Evolutionary conservation across 2,329 filamentous ascomycete genomes (phyloP), one percentile per base, ranked within the genome.

Genomic region (Metarhizium album): DNA sequence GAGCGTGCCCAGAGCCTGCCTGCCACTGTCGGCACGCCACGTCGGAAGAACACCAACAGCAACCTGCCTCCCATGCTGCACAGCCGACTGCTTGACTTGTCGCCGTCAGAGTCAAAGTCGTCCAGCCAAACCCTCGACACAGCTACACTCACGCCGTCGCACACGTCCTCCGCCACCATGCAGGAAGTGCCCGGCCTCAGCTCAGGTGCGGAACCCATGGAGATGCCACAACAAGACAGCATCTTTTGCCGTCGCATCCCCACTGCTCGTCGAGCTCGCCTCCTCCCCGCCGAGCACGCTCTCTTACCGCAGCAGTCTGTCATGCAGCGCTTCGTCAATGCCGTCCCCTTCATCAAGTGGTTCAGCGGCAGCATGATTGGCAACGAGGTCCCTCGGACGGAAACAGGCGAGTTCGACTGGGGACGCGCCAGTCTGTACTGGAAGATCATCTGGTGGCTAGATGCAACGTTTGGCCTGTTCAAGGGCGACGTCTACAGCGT

Each of bases 341-440:
- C 76, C 49, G 79, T 89, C 40, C 86, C 86, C 2, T 74, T 89
- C 54, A 68, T 89, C 54, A 79, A 78, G 58, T 89, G 84, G 81
- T 84, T 90, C 62, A 82, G 80, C 45, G 82, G 71, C 56, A 82
- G 72, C 59, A 81, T 90, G 66, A 90, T 91, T 60, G 87, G 87
- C 5, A 82, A 82, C 61, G 78, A 85, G 62, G 81, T 91, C 38
- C 87, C 87, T 7, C 75, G 84, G 42, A 84, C 76, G 49, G 85
- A 89, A 49, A 73, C 77, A 42, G 87, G 87, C 52, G 82, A 81
- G 42, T 90, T 95, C 59, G 90, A 96, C 66, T 86, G 83, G 73
- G 79, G 79, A 42, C 70, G 70, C 45, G 82, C 82, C 11, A 84
- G 80, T 53, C 65, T 84, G 54, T 85, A 84, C 68, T 85, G 82